Base-by-base conservation (phyloP, 257 asterid species). In the Salvia hispanica region DNA sequence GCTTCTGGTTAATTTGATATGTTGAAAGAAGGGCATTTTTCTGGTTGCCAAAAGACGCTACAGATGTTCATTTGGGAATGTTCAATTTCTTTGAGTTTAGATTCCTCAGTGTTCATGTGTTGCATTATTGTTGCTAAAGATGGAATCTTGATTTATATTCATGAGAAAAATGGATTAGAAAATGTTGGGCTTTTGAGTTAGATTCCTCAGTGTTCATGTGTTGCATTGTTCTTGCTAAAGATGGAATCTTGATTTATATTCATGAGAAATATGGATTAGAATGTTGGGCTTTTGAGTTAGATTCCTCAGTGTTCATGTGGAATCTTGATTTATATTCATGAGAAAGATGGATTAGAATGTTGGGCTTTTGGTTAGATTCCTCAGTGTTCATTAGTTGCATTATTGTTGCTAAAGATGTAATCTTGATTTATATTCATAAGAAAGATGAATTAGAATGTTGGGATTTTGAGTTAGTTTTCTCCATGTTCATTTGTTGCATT, bases 321-420 rank as follows among this genome's bases (percentile, higher is more conserved):
- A 53, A 57, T 47, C 21, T n/a, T 34, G 39, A 34, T 34, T 34
- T 34, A 34, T 4, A 34, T 34, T 34, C 39, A 4, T 34, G 31
- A 34, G 0, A 34, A 34, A 34, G 39, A 5, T 7, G 12, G 11
- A 28, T 48, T 47, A 67, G 48, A 61, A 67, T 63, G 44, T 36
- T 58, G 53, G 56, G 37, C 61, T 34, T 58, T 64, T 64, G 36
- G 44, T 56, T 63, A 33, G 64, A 58, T 54, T 71, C 67, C 42
- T 25, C 60, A 6, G 65, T n/a, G 62, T 70, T 48, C 66, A 44
- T 74, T 4, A 1, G 58, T 9, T 53, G 37, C 16, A 53, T 10
- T 74, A 14, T 62, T 73, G 71, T 62, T 51, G 58, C 62, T 69
- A 62, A 72, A 28, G 81, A 69, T 59, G 70, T 54, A 53, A 57